Evolutionary conservation across 2,329 filamentous ascomycete species (phyloP), one percentile per base, ranked within the genome.

Genomic region (Whalleya microplaca): DNA sequence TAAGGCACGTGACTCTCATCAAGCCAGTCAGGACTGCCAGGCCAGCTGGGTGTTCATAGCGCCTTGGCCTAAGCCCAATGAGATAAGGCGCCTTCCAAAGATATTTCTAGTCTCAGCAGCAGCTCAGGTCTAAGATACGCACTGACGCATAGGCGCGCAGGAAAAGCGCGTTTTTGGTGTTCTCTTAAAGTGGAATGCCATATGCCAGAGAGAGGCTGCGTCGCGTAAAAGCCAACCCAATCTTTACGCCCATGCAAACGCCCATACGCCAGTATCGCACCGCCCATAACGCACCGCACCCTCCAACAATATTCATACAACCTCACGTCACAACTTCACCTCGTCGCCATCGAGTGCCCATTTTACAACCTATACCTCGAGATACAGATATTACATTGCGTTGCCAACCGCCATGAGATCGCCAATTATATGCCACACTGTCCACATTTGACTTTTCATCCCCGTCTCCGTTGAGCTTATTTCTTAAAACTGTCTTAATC

Each of bases 181-280:
- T 51, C 44, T 51, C 44, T 51, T 57, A 57, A 54, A 20, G 52
- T 60, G 51, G 42, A 59, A 62, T 56, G 45, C 54, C 44, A 61
- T 58, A 55, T 56, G 50, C 52, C 46, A 37, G 23, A 27, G 27
- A 50, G 43, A 53, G 50, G 58, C 53, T 61, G 53, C 60, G 60
- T 63, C 60, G 60, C 60, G 60, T 62, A 44, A 45, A 62, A 57
- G 53, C 32, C 32, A 49, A 53, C 58, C 46, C 48, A 60, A 57
- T 56, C 49, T 47, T 58, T 49, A 56, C n/a, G n/a, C n/a, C n/a
- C 45, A 46, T 53, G 40, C 55, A 62, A 60, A 58, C 53, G 55
- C 55, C 53, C 52, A 46, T 61, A 58, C 53, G 55, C 55, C 53
- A 49, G 44, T 61, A 61, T 56, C 60, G 58, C 23, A 4, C 23